Percentiles rank a stretch among this genome's conserved stretches.
Conservation (phyloP, 2,329 filamentous ascomycete genomes). For the Cyphellophora europaea region DNA sequence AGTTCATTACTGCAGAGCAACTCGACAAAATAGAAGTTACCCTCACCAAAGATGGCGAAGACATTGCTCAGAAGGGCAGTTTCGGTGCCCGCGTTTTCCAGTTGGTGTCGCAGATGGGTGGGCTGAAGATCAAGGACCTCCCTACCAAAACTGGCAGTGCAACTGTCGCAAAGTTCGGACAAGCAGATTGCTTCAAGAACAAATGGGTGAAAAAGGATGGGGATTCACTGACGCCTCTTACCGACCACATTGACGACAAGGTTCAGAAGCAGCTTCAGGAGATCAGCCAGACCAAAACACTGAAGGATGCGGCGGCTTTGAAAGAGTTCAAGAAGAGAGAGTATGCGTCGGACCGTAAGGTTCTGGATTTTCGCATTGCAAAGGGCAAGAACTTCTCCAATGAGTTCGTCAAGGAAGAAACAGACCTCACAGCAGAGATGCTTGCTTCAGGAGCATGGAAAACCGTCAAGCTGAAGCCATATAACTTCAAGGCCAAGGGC, state of each 20-base stretch:
- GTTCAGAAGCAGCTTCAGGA: slow-evolving; percentile 66
- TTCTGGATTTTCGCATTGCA: slow-evolving; percentile 70
- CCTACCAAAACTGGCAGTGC: slow-evolving; percentile 35
- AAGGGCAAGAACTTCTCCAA: slow-evolving; percentile 85
- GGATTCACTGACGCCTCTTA: slow-evolving; percentile 44
- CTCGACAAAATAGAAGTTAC: slow-evolving; percentile 68
- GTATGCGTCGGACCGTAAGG: slow-evolving; percentile 73
- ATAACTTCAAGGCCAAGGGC: slow-evolving; percentile 66
- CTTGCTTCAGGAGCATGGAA: slow-evolving; percentile 81
- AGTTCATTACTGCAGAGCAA: slow-evolving; percentile 80
- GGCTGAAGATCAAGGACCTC: slow-evolving; percentile 69
- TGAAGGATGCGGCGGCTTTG: slow-evolving; percentile 65
- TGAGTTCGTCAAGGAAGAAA: slow-evolving; percentile 86
- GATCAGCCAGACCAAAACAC: slow-evolving; percentile 60
- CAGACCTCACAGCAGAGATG: slow-evolving; percentile 92
- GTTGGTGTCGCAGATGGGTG: slow-evolving; percentile 64
- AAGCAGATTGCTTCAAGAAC: slow-evolving; percentile 82
- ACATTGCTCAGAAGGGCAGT: slow-evolving; percentile 65
- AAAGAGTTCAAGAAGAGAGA: slow-evolving; percentile 87
- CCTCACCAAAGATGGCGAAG: slow-evolving; percentile 65
- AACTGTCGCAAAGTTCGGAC: slow-evolving; percentile 56
- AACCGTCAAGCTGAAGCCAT: slow-evolving; percentile 76
- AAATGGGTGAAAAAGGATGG: slow-evolving; percentile 59
- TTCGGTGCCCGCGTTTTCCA: slow-evolving; percentile 78
- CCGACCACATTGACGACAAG: slow-evolving; percentile 68